Percentiles rank a stretch among this genome's conserved stretches.
These are phyloP conservation scores for Tremella mesenterica DNA, from an alignment of 768 basidiomycete species.

Conservation along the genomic window DNA sequence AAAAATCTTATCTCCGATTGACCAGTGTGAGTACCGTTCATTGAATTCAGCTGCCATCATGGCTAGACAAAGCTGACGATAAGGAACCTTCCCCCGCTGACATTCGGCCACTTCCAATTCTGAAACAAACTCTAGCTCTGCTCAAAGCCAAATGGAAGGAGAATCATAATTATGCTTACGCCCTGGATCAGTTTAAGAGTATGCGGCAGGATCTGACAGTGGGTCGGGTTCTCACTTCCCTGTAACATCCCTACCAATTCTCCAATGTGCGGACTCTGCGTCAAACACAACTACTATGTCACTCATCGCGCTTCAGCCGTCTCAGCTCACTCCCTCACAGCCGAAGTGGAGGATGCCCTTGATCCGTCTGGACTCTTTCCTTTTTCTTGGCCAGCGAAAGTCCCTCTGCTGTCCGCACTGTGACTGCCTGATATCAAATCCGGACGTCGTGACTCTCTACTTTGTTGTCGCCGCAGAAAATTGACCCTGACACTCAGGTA, in stretches of 20 bases:
- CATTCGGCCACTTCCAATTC: slow-evolving; percentile 76
- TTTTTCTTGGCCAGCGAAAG: too few relatives aligned
- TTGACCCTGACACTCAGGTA: slow-evolving; percentile 53
- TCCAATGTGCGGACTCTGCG: too few relatives aligned
- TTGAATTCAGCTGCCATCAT: too few relatives aligned
- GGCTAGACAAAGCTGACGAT: not conserved
- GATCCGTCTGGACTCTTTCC: too few relatives aligned
- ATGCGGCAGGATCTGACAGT: slow-evolving; percentile 95
- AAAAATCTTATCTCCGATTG: slow-evolving; percentile 91
- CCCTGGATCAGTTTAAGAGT: slow-evolving; percentile 97
- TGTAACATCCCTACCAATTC: too few relatives aligned
- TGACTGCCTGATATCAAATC: too few relatives aligned
- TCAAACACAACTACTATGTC: too few relatives aligned
- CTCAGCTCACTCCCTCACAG: too few relatives aligned
- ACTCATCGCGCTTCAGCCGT: too few relatives aligned
- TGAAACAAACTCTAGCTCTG: slow-evolving; percentile 74
- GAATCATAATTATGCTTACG: slow-evolving; percentile 61
- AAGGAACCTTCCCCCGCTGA: slow-evolving; percentile 91
- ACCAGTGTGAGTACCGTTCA: slow-evolving; percentile 59
- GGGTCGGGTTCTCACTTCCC: slow-evolving; percentile 44
- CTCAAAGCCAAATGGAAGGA: slow-evolving; percentile 82
- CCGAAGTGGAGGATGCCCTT: too few relatives aligned
- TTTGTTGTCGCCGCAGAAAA: not conserved
- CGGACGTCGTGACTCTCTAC: not conserved
- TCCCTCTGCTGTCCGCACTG: too few relatives aligned